phyloP scores from a whole-genome alignment of 768 basidiomycete species.

The Boletus tomentosulus region DNA sequence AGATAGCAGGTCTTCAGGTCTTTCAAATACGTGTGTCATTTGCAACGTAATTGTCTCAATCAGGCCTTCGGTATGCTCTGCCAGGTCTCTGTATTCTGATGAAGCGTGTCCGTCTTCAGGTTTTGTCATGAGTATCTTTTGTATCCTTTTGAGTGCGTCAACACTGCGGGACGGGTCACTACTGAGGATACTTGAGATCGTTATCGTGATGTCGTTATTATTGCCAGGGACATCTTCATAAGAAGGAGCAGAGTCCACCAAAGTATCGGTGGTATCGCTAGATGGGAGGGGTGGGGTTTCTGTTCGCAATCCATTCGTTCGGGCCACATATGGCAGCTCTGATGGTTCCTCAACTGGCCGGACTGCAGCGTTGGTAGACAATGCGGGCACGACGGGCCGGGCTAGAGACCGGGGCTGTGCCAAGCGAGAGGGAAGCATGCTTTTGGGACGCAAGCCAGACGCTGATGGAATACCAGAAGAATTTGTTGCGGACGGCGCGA shows the following conservation, averaged over 20 bases:
- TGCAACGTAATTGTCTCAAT: conserved; percentile 88
- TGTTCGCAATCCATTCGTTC: conserved; percentile 13
- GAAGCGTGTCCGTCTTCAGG: conserved; percentile 70
- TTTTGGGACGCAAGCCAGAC: conserved; percentile 53
- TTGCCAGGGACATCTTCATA: conserved; percentile 17
- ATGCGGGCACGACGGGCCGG: conserved; percentile 30
- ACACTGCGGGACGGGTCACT: conserved; percentile 83
- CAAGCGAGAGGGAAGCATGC: conserved; percentile 69
- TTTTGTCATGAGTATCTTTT: conserved; percentile 74
- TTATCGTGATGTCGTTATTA: conserved; percentile 64
- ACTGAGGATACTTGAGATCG: conserved; percentile 86
- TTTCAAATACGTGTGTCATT: conserved; percentile 89
- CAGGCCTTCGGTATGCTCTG: conserved; percentile 77
- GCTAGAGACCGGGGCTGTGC: conserved; percentile 52
- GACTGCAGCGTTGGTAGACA: conserved; percentile 22
- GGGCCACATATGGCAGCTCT: conserved; percentile 28
- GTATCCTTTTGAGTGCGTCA: conserved; percentile 90
- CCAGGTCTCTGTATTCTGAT: conserved; percentile 69
- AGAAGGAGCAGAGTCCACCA: conserved; percentile 30
- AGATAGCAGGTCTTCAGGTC: conserved; percentile 64
- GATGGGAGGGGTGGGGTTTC: conserved; percentile 17
- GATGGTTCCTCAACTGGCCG: conserved; percentile 27
- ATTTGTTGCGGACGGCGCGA: conserved; percentile 6
- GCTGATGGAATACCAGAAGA: conserved; percentile 32
- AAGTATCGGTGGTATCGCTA: conserved; percentile 28